Conservation (phyloP, 768 basidiomycete species). For the Crassisporium funariophilum region DNA sequence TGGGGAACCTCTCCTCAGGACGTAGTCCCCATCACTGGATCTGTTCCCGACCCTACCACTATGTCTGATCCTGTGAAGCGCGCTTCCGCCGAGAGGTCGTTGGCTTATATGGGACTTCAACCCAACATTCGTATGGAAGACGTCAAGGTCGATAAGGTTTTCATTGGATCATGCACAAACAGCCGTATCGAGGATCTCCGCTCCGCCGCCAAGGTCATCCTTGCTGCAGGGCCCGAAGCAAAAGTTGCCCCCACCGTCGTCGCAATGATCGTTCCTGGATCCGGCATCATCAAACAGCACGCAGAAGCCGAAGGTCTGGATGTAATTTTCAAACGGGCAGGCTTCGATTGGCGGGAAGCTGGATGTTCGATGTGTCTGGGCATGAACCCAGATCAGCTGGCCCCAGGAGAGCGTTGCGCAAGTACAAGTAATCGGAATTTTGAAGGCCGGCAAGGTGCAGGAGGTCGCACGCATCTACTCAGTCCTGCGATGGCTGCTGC, state of each 20-base stretch:
- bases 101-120: slow-evolving; percentile 86
- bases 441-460: slow-evolving; percentile 86
- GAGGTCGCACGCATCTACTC: slow-evolving; percentile 86
- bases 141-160: slow-evolving; percentile 83
- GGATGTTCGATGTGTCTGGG: slow-evolving; percentile 97
- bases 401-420: slow-evolving; percentile 82
- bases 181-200: slow-evolving; percentile 92
- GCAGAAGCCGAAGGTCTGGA: slow-evolving; percentile 90
- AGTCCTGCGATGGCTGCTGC: slow-evolving; percentile 94
- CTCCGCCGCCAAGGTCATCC: slow-evolving; percentile 76
- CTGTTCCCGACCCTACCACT: slow-evolving; percentile 73
- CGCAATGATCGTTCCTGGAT: slow-evolving; percentile 93
- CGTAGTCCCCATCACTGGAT: slow-evolving; percentile 78
- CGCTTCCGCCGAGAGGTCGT: slow-evolving; percentile 69
- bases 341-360: slow-evolving; percentile 94
- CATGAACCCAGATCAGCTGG: slow-evolving; percentile 93
- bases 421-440: slow-evolving; percentile 95
- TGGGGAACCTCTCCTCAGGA: slow-evolving; percentile 96
- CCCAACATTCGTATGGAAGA: slow-evolving; percentile 80
- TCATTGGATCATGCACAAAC: slow-evolving; percentile 95
- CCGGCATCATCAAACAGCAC: slow-evolving; percentile 87
- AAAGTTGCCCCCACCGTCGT: slow-evolving; percentile 74
- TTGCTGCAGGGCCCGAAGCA: slow-evolving; percentile 72
- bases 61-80: slow-evolving; percentile 68
- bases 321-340: slow-evolving; percentile 83